Percentiles rank a stretch among this genome's conserved stretches.
Conservation (phyloP, 228 moss, liverwort and hornwort genomes). For the Sphagnum magellanicum region DNA sequence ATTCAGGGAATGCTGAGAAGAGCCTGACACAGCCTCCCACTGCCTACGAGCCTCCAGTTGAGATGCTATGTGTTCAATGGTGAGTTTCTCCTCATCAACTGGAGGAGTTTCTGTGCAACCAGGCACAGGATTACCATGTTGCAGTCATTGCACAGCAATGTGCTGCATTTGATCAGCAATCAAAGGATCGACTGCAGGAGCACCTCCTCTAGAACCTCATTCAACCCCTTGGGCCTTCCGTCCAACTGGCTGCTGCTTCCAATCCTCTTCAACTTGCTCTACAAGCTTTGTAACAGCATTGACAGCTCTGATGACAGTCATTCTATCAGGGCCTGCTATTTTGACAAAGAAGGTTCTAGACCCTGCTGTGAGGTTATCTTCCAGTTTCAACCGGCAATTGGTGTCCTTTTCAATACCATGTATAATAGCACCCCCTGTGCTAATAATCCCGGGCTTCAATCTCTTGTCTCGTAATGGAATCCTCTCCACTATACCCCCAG, state of each 20-base stretch:
- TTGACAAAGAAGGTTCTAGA: conserved; percentile 87
- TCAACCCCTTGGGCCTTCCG: conserved; percentile 54
- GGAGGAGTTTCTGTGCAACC: conserved; percentile 67
- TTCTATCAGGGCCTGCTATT: conserved; percentile 84
- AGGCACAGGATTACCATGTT: conserved; percentile 52
- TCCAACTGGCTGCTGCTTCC: conserved; percentile 66
- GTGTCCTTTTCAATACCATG: conserved; percentile 98
- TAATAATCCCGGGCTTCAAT: conserved; percentile 89
- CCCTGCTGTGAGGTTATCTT: conserved; percentile 77
- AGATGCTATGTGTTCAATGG: conserved; percentile 99
- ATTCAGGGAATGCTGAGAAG: conserved; percentile 82
- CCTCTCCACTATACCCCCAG: conserved; percentile 84
- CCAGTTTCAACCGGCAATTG: conserved; percentile 91
- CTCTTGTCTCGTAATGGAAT: conserved; percentile 91
- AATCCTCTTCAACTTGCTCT: conserved; percentile 97
- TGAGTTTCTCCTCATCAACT: conserved; percentile 94
- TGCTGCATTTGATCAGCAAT: conserved; percentile 81
- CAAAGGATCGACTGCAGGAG: conserved; percentile 46
- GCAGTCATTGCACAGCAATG: conserved; percentile 74
- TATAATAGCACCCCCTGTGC: conserved; percentile 91
- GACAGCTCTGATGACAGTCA: conserved; percentile 74
- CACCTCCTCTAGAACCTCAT: conserved; percentile 31
- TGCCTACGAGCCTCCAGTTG: conserved; percentile 99
- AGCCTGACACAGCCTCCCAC: conserved; percentile 97
- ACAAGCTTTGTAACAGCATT: conserved; percentile 82